A percentile compares a stretch with the other conserved stretches of the same genome.
Conservation (phyloP, 257 asterid genomes). For the Solanum paucissectum region DNA sequence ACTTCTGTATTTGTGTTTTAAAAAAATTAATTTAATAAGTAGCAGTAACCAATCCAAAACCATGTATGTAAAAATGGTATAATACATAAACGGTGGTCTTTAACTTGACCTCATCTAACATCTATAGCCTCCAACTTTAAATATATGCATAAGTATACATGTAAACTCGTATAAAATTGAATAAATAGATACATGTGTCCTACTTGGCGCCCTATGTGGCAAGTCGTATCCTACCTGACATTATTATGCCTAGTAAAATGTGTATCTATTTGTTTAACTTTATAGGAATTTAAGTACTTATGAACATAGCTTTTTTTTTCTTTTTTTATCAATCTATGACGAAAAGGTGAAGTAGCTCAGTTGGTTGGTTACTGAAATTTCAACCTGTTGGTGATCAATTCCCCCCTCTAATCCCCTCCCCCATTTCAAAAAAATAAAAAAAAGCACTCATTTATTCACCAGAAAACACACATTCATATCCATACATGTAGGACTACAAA, state of each 20-base stretch:
- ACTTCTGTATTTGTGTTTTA: neutral
- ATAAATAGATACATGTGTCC: neutral
- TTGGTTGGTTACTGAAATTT: neutral
- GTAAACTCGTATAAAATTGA: too few relatives aligned
- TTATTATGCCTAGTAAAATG: too few relatives aligned
- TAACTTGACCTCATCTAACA: neutral
- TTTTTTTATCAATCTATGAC: too few relatives aligned
- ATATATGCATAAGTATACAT: rapidly evolving
- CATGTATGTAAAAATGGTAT: neutral
- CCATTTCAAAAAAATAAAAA: too few relatives aligned
- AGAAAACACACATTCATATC: neutral
- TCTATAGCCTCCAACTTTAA: too few relatives aligned
- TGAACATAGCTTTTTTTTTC: too few relatives aligned
- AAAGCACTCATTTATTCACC: neutral
- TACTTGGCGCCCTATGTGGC: neutral
- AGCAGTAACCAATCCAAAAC: neutral
- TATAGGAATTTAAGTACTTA: too few relatives aligned
- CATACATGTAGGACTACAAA: neutral
- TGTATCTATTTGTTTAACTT: too few relatives aligned
- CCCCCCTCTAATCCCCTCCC: neutral
- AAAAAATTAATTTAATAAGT: neutral
- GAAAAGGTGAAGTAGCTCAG: neutral
- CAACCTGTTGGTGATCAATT: neutral
- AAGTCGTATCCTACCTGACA: neutral
- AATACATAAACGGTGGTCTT: neutral